phyloP scores from a whole-genome alignment of 495 filamentous ascomycete species.

The Aspergillus conjunctus region DNA sequence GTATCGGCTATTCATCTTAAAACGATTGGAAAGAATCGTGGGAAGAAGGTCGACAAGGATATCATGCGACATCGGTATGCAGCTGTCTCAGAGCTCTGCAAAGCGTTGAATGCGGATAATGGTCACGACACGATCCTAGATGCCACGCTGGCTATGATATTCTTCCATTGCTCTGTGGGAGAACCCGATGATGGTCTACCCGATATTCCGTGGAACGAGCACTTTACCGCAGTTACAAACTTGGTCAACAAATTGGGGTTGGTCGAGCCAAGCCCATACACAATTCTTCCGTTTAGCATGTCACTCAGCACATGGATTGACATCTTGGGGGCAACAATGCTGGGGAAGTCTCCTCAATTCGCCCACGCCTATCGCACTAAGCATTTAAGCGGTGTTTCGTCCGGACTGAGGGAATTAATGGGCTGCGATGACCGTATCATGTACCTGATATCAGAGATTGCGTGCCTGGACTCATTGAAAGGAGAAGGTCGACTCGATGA shows the following conservation, averaged over 20 bases:
- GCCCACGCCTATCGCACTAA: constrained; percentile 88
- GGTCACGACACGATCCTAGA: constrained; percentile 60
- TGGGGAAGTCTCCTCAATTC: constrained; percentile 78
- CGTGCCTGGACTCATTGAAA: constrained; percentile 89
- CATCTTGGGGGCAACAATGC: constrained; percentile 91
- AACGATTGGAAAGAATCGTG: constrained; percentile 57
- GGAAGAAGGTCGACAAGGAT: constrained; percentile 78
- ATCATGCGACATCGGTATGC: constrained; percentile 89
- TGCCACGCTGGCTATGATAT: constrained; percentile 90
- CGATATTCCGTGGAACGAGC: constrained; percentile 93
- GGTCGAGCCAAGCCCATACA: constrained; percentile 38
- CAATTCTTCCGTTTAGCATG: constrained; percentile 77
- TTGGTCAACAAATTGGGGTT: constrained; percentile 83
- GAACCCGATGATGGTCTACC: constrained; percentile 77
- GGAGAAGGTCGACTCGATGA: constrained; percentile 71
- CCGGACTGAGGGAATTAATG: constrained; percentile 90
- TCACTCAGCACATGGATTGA: constrained; percentile 93
- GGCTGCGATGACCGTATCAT: constrained; percentile 96
- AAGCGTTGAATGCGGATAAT: constrained; percentile 70
- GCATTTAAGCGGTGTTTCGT: constrained; percentile 67
- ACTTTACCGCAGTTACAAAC: constrained; percentile 83
- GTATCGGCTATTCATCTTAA: constrained; percentile 91
- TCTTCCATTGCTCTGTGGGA: constrained; percentile 93
- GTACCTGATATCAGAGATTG: constrained; percentile 97
- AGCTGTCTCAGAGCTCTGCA: constrained; percentile 81